Evolutionary conservation across 129 eudicot genomes (phyloP).

Genomic region (Helichrysum umbraculigerum): DNA sequence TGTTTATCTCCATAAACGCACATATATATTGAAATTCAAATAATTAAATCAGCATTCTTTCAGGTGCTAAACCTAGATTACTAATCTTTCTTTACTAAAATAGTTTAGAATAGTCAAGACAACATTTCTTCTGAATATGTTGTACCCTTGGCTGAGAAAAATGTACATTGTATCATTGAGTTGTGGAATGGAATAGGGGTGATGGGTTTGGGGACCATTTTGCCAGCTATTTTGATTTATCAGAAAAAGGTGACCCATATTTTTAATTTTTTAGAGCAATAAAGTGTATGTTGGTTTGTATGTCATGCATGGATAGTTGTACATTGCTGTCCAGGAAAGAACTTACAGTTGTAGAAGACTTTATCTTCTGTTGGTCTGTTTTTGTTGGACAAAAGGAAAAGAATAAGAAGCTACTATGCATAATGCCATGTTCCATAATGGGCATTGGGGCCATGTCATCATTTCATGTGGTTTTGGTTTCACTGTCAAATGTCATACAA

Average conservation of each 20-base stretch:
- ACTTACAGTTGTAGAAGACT: neutral
- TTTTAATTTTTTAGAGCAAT: no score
- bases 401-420: conserved; percentile 17
- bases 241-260: neutral
- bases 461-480: neutral
- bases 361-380: neutral
- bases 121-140: neutral
- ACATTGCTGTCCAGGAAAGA: neutral
- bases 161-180: conserved; percentile 15
- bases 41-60: conserved; percentile 4
- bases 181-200: neutral
- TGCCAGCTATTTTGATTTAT: conserved; percentile 24
- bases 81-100: neutral
- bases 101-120: neutral
- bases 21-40: conserved; percentile 18
- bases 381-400: conserved; percentile 12
- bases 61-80: neutral
- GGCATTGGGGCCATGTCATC: conserved; percentile 24
- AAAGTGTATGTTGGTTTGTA: conserved; percentile 6
- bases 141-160: neutral
- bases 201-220: conserved; percentile 11
- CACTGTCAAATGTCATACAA: neutral
- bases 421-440: conserved; percentile 1
- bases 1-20: conserved; percentile 20
- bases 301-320: conserved; percentile 2